Conservation (phyloP, 2,329 filamentous ascomycete species). For the Beauveria sp. region DNA sequence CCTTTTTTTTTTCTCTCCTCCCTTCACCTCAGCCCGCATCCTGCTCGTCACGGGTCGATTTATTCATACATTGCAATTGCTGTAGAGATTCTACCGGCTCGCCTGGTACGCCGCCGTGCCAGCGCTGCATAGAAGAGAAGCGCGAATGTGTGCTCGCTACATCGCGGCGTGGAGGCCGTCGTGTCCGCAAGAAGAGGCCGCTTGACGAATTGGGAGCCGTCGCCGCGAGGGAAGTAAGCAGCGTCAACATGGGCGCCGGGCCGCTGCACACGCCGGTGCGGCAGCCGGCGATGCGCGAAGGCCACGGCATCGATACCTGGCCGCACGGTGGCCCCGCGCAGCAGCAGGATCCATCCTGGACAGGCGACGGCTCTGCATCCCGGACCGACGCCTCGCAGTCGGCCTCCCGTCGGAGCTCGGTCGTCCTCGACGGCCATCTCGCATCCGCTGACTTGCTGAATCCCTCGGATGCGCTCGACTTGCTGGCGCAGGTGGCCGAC, state of each 20-base stretch:
- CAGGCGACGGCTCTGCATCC: constrained; percentile 4
- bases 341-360: constrained; percentile 7
- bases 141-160: constrained; percentile 33
- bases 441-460: constrained; percentile 33
- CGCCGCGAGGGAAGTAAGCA: not conserved
- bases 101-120: constrained; percentile 30
- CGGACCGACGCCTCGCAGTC: constrained; percentile 12
- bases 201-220: not conserved
- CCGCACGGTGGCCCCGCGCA: not conserved
- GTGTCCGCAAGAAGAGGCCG: constrained; percentile 9
- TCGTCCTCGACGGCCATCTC: constrained; percentile 30
- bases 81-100: constrained; percentile 26
- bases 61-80: not conserved
- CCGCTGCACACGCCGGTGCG: not conserved
- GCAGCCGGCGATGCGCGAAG: not conserved
- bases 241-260: not conserved
- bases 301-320: constrained; percentile 13
- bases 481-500: constrained; percentile 34
- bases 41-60: not conserved
- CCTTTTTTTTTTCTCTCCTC: not conserved
- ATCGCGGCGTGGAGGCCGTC: constrained; percentile 30
- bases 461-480: constrained; percentile 33
- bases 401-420: constrained; percentile 10
- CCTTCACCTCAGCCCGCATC: too few species aligned
- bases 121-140: constrained; percentile 29